phyloP scores from a whole-genome alignment of 2,329 filamentous ascomycete genomes.

The Paracoccidioides brasiliensis region DNA sequence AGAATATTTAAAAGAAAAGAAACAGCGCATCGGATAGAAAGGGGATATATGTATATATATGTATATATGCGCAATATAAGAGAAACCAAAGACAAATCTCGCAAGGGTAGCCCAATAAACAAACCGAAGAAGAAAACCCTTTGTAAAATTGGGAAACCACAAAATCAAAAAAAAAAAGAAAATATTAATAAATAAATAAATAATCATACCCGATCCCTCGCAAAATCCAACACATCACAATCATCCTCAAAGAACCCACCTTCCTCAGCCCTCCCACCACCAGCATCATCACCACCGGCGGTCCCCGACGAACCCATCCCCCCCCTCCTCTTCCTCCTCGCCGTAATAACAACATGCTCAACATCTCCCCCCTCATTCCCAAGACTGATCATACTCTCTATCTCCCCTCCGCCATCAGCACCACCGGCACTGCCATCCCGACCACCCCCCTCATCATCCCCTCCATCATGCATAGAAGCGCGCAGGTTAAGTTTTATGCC shows the following conservation, averaged over 20 bases:
- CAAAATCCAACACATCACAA: constrained; percentile 82
- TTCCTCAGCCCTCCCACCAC: constrained; percentile 35
- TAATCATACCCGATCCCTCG: constrained; percentile 41
- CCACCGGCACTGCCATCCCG: constrained; percentile 17
- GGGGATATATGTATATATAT: too few relatives aligned
- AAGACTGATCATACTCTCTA: constrained; percentile 40
- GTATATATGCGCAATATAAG: not conserved
- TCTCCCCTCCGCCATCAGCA: constrained; percentile 25
- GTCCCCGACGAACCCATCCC: constrained; percentile 2
- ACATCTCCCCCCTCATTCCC: constrained; percentile 44
- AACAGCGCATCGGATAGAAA: too few relatives aligned
- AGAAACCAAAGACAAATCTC: not conserved
- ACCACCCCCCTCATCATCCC: constrained; percentile 22
- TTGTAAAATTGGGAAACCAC: not conserved
- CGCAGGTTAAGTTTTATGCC: constrained; percentile 36
- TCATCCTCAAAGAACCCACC: constrained; percentile 85
- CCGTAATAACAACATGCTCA: constrained; percentile 73
- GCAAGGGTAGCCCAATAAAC: not conserved
- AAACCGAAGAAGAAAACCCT: not conserved
- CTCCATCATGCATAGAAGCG: constrained; percentile 27
- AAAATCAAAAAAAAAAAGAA: not conserved
- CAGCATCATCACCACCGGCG: constrained; percentile 28
- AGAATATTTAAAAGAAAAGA: too few relatives aligned
- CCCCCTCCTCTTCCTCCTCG: constrained; percentile 50
- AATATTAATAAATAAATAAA: not conserved